Evolutionary conservation across 768 basidiomycete species (phyloP).

Genomic region (Filobasidium floriforme): DNA sequence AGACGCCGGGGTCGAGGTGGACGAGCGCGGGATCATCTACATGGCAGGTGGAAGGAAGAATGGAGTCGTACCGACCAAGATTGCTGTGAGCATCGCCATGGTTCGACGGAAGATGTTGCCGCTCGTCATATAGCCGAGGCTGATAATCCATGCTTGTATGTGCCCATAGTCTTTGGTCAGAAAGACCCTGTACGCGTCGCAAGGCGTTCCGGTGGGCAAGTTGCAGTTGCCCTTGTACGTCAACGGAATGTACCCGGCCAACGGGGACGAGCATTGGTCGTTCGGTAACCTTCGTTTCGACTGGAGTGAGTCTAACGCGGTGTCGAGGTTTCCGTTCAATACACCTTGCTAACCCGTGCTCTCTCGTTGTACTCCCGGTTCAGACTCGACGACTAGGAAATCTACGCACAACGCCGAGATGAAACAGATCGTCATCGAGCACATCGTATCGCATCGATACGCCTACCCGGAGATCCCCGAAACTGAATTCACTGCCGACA

Average conservation of each 20-base stretch:
- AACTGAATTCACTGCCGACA: conserved; percentile 6
- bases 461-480: conserved; percentile 14
- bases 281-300: conserved; percentile 18
- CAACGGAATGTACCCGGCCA: conserved; percentile 7
- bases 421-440: conserved; percentile 12
- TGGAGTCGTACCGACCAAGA: conserved; percentile 9
- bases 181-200: conserved; percentile 7
- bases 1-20: conserved; percentile 9
- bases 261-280: conserved; percentile 12
- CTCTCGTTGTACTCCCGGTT: not conserved
- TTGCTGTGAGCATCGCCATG: not conserved
- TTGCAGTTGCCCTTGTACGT: conserved; percentile 7
- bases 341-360: not conserved
- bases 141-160: not conserved
- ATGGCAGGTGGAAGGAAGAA: conserved; percentile 14
- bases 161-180: conserved; percentile 12
- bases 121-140: not conserved
- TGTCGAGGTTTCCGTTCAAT: not conserved
- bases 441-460: conserved; percentile 8
- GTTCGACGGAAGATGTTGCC: not conserved
- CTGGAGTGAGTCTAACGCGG: not conserved
- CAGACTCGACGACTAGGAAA: conserved; percentile 11
- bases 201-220: not conserved
- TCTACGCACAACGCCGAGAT: conserved; percentile 14
- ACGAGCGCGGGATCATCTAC: conserved; percentile 14